Conservation (phyloP, 192 early-diverging fungal genomes). For the Funneliformis mosseae region DNA sequence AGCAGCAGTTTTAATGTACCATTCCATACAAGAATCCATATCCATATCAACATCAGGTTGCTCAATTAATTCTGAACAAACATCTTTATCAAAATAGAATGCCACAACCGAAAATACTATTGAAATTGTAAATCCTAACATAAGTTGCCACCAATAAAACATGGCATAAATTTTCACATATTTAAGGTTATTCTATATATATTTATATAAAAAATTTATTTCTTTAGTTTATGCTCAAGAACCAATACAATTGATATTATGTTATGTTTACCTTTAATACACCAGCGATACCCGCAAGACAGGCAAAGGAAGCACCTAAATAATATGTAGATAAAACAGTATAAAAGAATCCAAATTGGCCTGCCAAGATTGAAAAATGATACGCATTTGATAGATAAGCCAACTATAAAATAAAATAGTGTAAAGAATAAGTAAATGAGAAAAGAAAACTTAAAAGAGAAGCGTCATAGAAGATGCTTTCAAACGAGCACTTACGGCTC, state of each 20-base stretch:
- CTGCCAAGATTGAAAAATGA: conserved; percentile 13
- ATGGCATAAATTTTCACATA: conserved; percentile 30
- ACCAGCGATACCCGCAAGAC: conserved; percentile 30
- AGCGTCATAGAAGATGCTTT: neutral
- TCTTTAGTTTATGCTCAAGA: neutral
- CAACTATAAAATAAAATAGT: neutral
- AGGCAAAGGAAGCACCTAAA: conserved; percentile 15
- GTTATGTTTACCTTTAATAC: conserved; percentile 29
- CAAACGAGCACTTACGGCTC: conserved; percentile 12
- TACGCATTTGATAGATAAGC: conserved; percentile 26
- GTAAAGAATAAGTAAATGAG: neutral
- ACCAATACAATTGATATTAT: neutral
- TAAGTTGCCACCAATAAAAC: conserved; percentile 37
- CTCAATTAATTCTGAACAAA: conserved; percentile 32
- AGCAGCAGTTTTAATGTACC: conserved; percentile 12
- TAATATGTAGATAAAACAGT: conserved; percentile 33
- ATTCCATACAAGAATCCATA: conserved; percentile 15
- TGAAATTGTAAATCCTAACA: conserved; percentile 27
- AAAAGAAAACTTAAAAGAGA: neutral
- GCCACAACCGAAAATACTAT: conserved; percentile 32
- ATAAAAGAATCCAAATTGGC: conserved; percentile 20
- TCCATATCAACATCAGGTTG: conserved; percentile 27
- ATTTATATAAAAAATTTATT: neutral
- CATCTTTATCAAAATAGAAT: conserved; percentile 32
- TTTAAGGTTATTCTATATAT: conserved; percentile 30